Conservation (phyloP, 2,329 filamentous ascomycete species). For the Xylaria digitata region DNA sequence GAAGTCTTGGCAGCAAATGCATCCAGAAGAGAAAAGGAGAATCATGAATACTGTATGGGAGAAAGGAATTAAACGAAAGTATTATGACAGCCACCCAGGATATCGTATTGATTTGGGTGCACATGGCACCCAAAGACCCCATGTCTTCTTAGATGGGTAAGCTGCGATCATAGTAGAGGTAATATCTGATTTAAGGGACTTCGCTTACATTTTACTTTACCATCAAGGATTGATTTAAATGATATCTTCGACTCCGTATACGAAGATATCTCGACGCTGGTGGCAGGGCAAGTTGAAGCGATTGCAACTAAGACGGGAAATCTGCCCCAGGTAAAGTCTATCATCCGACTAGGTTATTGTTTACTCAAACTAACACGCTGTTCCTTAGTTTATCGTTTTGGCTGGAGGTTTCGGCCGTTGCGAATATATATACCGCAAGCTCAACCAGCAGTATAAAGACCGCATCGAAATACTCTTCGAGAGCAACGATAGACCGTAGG, state of each 20-base stretch:
- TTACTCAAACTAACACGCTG: not conserved
- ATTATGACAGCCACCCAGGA: conserved; percentile 10
- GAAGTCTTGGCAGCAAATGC: conserved; percentile 19
- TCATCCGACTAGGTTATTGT: not conserved
- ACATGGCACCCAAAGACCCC: conserved; percentile 11
- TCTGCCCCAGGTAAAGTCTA: conserved; percentile 10
- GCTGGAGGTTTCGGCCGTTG: conserved; percentile 30
- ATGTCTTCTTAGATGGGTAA: conserved; percentile 9
- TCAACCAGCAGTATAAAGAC: not conserved
- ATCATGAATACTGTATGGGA: conserved; percentile 25
- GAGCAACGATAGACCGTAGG: conserved; percentile 16
- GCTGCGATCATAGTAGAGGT: not conserved
- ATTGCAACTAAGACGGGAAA: conserved; percentile 1
- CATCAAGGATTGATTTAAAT: conserved; percentile 19
- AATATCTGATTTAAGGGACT: not conserved
- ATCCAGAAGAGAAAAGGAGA: conserved; percentile 18
- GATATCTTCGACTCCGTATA: conserved; percentile 24
- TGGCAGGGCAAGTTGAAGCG: conserved; percentile 13
- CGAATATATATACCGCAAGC: conserved; percentile 20
- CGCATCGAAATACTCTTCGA: conserved; percentile 20
- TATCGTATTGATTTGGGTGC: conserved; percentile 18
- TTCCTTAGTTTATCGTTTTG: conserved; percentile 27
- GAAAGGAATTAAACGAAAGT: conserved; percentile 25
- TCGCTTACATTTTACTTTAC: not conserved
- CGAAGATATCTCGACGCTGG: conserved; percentile 6